Percentiles rank a stretch among this genome's conserved stretches.
phyloP scores from a whole-genome alignment of 495 filamentous ascomycete genomes.

The Annulohypoxylon stygium region DNA sequence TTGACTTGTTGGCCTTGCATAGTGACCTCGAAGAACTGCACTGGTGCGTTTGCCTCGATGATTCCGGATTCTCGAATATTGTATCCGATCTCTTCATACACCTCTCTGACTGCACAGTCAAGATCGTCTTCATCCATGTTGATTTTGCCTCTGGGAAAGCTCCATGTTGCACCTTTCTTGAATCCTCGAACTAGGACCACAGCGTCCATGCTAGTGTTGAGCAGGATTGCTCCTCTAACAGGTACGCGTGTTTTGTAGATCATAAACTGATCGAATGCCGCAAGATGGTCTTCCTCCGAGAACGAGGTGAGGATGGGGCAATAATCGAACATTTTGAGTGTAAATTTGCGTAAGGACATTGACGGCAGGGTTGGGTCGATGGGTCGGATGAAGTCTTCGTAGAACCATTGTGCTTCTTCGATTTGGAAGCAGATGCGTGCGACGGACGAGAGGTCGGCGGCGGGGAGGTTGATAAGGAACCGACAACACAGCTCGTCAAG shows the following conservation, averaged over 20 bases:
- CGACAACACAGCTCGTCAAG: conserved; percentile 95
- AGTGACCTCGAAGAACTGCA: conserved; percentile 84
- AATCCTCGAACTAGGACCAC: conserved; percentile 94
- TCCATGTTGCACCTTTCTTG: conserved; percentile 97
- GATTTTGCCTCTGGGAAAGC: conserved; percentile 96
- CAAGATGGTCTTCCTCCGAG: conserved; percentile 78
- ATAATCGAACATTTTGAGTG: conserved; percentile 88
- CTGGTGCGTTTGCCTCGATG: conserved; percentile 73
- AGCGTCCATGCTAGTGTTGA: conserved; percentile 91
- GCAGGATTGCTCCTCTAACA: conserved; percentile 90
- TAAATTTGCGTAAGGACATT: conserved; percentile 84
- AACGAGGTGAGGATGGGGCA: conserved; percentile 88
- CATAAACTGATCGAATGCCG: conserved; percentile 89
- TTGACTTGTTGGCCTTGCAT: conserved; percentile 94
- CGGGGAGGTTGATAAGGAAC: conserved; percentile 95
- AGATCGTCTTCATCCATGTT: conserved; percentile 95
- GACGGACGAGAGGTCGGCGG: conserved; percentile 87
- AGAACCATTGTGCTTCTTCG: conserved; percentile 99
- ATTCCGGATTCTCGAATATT: conserved; percentile 80
- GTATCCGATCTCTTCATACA: conserved; percentile 95
- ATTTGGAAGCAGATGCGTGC: conserved; percentile 98
- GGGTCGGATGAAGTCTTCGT: conserved; percentile 98
- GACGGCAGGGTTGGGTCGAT: conserved; percentile 86
- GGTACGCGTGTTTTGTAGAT: conserved; percentile 94
- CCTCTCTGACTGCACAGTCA: conserved; percentile 91